Conservation (phyloP, 805 yeast genomes). For the Lipomyces sp. region DNA sequence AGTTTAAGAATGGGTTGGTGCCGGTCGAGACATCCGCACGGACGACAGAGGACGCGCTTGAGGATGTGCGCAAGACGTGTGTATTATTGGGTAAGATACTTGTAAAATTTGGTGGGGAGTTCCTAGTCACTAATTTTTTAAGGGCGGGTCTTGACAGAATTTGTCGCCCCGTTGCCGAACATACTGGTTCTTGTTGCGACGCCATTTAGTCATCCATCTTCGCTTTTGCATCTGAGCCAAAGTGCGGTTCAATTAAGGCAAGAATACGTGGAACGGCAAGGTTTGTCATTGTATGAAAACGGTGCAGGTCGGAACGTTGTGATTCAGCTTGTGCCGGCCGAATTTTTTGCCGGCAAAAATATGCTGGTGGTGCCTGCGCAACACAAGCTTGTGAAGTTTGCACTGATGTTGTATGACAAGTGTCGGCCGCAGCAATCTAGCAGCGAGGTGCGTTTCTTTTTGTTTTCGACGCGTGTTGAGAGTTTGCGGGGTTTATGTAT, state of each 20-base stretch:
- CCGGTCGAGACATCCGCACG: conserved; percentile 21
- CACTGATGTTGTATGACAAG: conserved; percentile 44
- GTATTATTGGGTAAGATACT: conserved; percentile 21
- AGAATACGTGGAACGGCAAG: conserved; percentile 20
- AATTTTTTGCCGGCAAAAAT: conserved; percentile 39
- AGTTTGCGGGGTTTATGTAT: neutral
- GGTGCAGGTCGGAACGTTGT: conserved; percentile 17
- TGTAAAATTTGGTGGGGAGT: too few relatives aligned
- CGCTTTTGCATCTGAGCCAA: conserved; percentile 32
- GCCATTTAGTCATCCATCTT: conserved; percentile 34
- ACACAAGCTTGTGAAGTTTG: conserved; percentile 39
- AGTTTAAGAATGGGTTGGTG: conserved; percentile 29
- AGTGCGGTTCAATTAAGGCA: conserved; percentile 28
- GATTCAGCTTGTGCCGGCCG: conserved; percentile 33
- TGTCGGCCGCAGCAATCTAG: conserved; percentile 27
- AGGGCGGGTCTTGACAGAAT: conserved; percentile 20
- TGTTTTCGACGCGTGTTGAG: neutral
- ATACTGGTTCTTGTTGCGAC: conserved; percentile 26
- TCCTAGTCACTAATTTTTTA: neutral
- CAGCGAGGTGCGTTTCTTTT: conserved; percentile 3
- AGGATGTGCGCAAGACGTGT: conserved; percentile 22
- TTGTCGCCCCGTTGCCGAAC: conserved; percentile 18
- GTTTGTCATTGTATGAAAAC: conserved; percentile 2
- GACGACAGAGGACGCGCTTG: conserved; percentile 25
- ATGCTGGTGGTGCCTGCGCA: conserved; percentile 43